Conservation (phyloP, 495 filamentous ascomycete genomes). For the Neurospora cerealis region DNA sequence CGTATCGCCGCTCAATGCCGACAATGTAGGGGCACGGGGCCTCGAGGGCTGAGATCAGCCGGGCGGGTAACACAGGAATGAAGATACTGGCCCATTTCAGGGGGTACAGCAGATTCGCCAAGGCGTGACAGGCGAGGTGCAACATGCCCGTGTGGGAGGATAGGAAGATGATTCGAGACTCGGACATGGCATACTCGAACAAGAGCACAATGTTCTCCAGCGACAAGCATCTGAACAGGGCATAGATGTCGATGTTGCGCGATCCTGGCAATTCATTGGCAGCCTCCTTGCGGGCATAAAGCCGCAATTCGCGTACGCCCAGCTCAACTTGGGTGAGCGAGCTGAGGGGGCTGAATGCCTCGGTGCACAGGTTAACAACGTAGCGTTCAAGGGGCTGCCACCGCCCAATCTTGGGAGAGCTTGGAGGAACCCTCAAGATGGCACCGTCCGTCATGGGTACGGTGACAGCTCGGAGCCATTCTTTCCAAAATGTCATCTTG, state of each 20-base stretch:
- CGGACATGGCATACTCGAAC: conserved; percentile 86
- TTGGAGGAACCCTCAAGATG: conserved; percentile 72
- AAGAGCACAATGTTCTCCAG: conserved; percentile 85
- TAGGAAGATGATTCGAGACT: conserved; percentile 90
- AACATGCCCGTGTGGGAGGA: conserved; percentile 96
- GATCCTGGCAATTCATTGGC: conserved; percentile 89
- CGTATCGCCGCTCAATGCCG: conserved; percentile 88
- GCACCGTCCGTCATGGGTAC: conserved; percentile 91
- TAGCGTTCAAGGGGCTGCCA: conserved; percentile 97
- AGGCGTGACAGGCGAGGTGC: conserved; percentile 75
- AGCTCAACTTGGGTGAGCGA: conserved; percentile 96
- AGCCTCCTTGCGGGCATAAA: conserved; percentile 90
- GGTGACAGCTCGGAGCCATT: conserved; percentile 86
- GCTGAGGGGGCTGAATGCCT: conserved; percentile 80
- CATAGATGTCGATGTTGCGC: conserved; percentile 85
- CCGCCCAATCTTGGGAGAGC: conserved; percentile 82
- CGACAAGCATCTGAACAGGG: conserved; percentile 79
- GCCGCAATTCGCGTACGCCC: conserved; percentile 74
- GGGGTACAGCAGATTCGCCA: conserved; percentile 80
- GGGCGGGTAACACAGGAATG: conserved; percentile 82
- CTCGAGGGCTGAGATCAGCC: conserved; percentile 80
- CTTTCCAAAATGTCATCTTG: conserved; percentile 94
- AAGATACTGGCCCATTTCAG: conserved; percentile 87
- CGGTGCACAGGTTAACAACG: conserved; percentile 94
- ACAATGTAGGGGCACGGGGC: conserved; percentile 96